Conservation (phyloP, 1,139 yeast species). For the Kodamaea sp. region DNA sequence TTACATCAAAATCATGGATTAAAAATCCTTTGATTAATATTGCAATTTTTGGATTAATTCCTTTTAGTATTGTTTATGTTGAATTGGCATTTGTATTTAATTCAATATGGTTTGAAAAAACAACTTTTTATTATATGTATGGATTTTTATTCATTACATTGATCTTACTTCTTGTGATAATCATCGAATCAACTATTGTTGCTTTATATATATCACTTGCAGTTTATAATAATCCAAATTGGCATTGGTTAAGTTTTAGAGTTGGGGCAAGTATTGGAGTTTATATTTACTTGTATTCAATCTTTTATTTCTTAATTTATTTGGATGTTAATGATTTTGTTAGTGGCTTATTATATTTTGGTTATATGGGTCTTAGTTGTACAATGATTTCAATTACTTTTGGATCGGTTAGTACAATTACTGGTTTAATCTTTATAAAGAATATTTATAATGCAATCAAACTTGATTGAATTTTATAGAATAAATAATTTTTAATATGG, state of each 20-base stretch:
- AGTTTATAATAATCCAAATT: conserved; percentile 57
- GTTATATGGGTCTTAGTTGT: conserved; percentile 67
- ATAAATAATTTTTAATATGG: conserved; percentile 1
- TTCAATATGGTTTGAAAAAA: conserved; percentile 76
- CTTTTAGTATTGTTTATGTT: conserved; percentile 77
- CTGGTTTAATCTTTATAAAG: conserved; percentile 59
- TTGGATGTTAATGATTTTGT: conserved; percentile 63
- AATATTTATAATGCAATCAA: conserved; percentile 57
- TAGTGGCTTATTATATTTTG: conserved; percentile 65
- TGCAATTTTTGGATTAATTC: conserved; percentile 59
- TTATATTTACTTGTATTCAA: conserved; percentile 65
- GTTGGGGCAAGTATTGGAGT: conserved; percentile 71
- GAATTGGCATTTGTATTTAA: conserved; percentile 73
- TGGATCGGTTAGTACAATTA: conserved; percentile 70
- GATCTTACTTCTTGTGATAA: conserved; percentile 55
- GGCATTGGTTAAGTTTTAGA: conserved; percentile 85
- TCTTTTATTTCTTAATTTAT: conserved; percentile 59
- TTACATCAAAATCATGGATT: conserved; percentile 13
- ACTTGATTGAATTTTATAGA: conserved; percentile 38
- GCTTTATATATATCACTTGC: conserved; percentile 61
- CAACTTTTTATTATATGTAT: conserved; percentile 75
- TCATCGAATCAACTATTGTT: conserved; percentile 71
- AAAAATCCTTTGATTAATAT: conserved; percentile 25
- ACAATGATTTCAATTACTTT: conserved; percentile 63
- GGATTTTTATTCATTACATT: conserved; percentile 70